Percentiles rank a stretch among this genome's conserved stretches.
These are phyloP conservation scores for Ceratobasidium theobromae DNA, from an alignment of 1,284 basidiomycete genomes.

Conservation along the genomic window DNA sequence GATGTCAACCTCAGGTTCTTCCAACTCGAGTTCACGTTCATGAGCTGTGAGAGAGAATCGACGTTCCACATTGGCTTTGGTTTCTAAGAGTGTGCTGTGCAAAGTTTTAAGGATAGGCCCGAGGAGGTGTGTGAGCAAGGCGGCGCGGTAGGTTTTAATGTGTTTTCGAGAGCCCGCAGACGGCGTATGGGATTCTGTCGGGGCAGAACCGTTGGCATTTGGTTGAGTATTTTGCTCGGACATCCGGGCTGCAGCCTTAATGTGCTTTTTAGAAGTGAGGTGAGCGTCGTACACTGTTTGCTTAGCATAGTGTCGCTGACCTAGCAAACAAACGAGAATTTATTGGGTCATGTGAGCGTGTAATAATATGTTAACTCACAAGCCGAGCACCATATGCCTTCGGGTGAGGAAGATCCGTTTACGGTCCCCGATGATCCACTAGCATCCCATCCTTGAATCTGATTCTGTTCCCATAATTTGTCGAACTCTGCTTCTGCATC, in stretches of 20 bases:
- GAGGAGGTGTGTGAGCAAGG: conserved; percentile 71
- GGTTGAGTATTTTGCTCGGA: conserved; percentile 28
- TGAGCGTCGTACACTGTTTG: conserved; percentile 98
- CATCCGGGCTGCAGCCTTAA: conserved; percentile 78
- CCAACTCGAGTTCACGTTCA: conserved; percentile 93
- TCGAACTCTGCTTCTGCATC: conserved; percentile 72
- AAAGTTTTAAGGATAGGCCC: conserved; percentile 67
- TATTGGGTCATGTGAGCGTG: neutral
- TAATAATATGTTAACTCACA: conserved; percentile 60
- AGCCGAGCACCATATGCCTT: conserved; percentile 93
- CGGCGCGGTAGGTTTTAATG: conserved; percentile 66
- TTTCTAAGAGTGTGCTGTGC: conserved; percentile 74
- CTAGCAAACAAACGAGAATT: conserved; percentile 46
- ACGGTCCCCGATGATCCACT: conserved; percentile 45
- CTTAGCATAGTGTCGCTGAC: conserved; percentile 92
- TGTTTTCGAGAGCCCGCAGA: conserved; percentile 42
- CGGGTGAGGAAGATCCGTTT: conserved; percentile 45
- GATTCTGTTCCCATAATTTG: conserved; percentile 74
- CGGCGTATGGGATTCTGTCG: conserved; percentile 37
- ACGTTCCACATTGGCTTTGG: conserved; percentile 94
- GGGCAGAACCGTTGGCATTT: conserved; percentile 33
- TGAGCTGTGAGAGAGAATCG: conserved; percentile 93
- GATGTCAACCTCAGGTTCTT: conserved; percentile 65
- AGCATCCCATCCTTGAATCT: conserved; percentile 73
- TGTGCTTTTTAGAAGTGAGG: conserved; percentile 90